These are phyloP conservation scores for Phialemoniopsis sp. DNA, from an alignment of 2,329 filamentous ascomycete species.

Conservation along the genomic window DNA sequence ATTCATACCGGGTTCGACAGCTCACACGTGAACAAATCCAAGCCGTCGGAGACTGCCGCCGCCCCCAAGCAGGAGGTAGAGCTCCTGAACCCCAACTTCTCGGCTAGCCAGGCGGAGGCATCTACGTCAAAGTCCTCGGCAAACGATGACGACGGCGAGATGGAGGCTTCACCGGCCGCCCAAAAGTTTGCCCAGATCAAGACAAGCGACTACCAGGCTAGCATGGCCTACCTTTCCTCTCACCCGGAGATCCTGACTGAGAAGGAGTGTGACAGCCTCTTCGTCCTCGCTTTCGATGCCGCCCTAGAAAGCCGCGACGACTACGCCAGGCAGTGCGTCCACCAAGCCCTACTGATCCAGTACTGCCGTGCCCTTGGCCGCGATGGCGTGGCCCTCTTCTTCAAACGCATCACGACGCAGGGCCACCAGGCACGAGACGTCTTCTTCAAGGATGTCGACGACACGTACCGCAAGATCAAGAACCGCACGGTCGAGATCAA, in stretches of 20 bases:
- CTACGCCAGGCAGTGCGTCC: constrained; percentile 81
- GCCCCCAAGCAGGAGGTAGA: constrained; percentile 56
- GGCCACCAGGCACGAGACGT: constrained; percentile 87
- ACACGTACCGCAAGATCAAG: constrained; percentile 80
- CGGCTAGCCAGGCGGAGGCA: constrained; percentile 17
- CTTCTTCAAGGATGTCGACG: constrained; percentile 89
- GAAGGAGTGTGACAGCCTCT: constrained; percentile 82
- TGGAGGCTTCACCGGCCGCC: constrained; percentile 74
- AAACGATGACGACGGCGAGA: constrained; percentile 62
- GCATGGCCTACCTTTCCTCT: constrained; percentile 71
- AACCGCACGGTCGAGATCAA: constrained; percentile 70
- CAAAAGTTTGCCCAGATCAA: constrained; percentile 79
- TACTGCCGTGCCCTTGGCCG: constrained; percentile 89
- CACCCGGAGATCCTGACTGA: constrained; percentile 78
- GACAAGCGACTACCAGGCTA: constrained; percentile 67
- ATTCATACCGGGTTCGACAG: constrained; percentile 89
- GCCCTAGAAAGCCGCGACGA: constrained; percentile 73
- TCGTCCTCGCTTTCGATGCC: constrained; percentile 88
- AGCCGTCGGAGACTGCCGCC: constrained; percentile 18
- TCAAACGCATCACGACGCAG: constrained; percentile 88
- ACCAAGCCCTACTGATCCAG: constrained; percentile 87
- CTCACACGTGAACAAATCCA: constrained; percentile 69
- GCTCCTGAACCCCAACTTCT: constrained; percentile 67
- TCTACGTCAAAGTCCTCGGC: constrained; percentile 11
- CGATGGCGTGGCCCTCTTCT: constrained; percentile 88